Evolutionary conservation across 805 yeast genomes (phyloP), one percentile per base, ranked within the genome.

Genomic region (Ogataea henricii): DNA sequence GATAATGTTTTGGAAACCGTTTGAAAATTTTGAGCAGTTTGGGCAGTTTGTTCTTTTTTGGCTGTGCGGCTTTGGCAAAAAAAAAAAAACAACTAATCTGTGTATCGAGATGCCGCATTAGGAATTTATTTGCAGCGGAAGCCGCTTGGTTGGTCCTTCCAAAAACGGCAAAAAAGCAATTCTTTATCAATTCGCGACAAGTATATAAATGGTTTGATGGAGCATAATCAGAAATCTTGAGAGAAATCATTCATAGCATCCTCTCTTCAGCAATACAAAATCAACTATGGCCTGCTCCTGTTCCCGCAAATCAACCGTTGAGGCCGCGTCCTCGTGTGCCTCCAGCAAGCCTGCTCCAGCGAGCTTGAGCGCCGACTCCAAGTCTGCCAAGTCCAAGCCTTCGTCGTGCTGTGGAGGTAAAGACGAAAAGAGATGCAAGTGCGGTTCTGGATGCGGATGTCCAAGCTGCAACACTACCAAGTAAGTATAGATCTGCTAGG

Each of bases 391-490:
- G 33, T n/a, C 42, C 30, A 48, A 45, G 33, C 47, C 47, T n/a
- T 35, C 52, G 14, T 45, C 60, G 5, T 61, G 65, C 40, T 61
- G 65, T 30, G 58, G 65, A n/a, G 57, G 60, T 26, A 57, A 57
- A 45, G 49, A 48, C 2, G 58, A 51, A 13, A 38, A 47, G 21
- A 59, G 60, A 48, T 67, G 71, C 56, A 57, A 58, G 27, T 67
- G 71, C 51, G 71, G 71, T 7, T 53, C 67, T 10, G 68, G 65
- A 29, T 67, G 71, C 48, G 55, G 58, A 23, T 67, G 71, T 53
- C 66, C 69, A 33, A 49, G 62, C 10, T 67, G 71, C 57, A 67
- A 67, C 62, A 66, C 70, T 33, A 67, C 71, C 37, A 67, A 65
- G 56, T 60, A 52, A 51, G 50, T 47, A 45, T 27, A 10, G 30